Conservation (phyloP, 129 eudicot species). For the Pittosporum tobira region DNA sequence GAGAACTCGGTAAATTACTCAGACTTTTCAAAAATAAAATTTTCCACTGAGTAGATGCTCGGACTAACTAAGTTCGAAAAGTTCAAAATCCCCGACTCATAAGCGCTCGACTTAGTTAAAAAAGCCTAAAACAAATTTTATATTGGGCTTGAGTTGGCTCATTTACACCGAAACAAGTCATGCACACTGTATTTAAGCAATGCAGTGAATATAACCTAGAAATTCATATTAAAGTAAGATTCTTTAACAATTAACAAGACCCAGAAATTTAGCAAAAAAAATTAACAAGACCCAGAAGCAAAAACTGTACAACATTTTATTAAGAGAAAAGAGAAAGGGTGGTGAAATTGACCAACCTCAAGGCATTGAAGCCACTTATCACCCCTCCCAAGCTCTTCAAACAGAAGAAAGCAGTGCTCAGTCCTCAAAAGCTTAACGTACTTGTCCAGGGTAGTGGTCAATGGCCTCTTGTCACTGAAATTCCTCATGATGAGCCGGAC, state of each 20-base stretch:
- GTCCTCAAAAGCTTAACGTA: conserved; percentile 63
- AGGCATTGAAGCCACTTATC: conserved; percentile 92
- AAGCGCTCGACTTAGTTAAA: too few relatives aligned
- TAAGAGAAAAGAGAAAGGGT: neutral
- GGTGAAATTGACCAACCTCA: conserved; percentile 31
- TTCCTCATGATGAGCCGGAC: conserved; percentile 7
- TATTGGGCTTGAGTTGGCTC: too few relatives aligned
- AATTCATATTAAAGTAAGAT: too few relatives aligned
- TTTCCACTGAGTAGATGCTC: too few relatives aligned
- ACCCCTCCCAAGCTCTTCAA: conserved; percentile 80
- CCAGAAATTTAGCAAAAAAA: neutral
- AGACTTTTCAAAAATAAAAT: too few relatives aligned
- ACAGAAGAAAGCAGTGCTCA: conserved; percentile 86
- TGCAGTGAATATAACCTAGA: neutral
- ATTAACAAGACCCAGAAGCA: neutral
- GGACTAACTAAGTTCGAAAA: too few relatives aligned
- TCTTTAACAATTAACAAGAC: neutral
- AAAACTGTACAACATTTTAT: neutral
- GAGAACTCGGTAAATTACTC: too few relatives aligned
- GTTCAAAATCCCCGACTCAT: too few relatives aligned
- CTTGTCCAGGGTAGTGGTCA: conserved; percentile 52
- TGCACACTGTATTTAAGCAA: too few relatives aligned
- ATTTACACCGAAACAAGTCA: too few relatives aligned
- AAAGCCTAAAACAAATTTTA: too few relatives aligned
- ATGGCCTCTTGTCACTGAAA: conserved; percentile 11